Evolutionary conservation across 73 alveolate genomes (phyloP).

Genomic region (Urostyla sp.): DNA sequence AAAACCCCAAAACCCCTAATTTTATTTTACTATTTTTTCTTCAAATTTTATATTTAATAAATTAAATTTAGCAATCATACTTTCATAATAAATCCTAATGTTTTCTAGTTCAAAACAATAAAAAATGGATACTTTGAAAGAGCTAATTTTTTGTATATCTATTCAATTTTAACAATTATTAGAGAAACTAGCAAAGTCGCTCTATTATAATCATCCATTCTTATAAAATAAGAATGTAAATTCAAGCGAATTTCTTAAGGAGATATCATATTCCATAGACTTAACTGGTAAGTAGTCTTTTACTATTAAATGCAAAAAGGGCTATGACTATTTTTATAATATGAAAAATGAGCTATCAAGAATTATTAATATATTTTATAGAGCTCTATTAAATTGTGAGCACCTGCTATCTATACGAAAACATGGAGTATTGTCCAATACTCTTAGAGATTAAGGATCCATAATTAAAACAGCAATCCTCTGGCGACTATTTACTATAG

Average conservation of each 20-base stretch:
- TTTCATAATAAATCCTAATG: too few species aligned
- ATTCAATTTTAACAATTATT: neutral
- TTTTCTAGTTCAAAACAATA: too few species aligned
- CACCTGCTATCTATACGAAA: slow-evolving; percentile 23
- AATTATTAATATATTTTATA: slow-evolving; percentile 12
- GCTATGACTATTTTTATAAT: too few species aligned
- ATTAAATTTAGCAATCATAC: too few species aligned
- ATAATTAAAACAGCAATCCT: slow-evolving; percentile 11
- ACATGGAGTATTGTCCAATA: slow-evolving; percentile 49
- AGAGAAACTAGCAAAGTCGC: slow-evolving; percentile 7
- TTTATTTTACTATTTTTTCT: too few species aligned
- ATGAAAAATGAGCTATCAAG: too few species aligned
- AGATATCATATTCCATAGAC: slow-evolving; percentile 36
- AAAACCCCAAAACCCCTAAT: too few species aligned
- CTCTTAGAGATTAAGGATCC: slow-evolving; percentile 29
- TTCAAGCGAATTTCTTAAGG: slow-evolving; percentile 17
- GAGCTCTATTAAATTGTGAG: slow-evolving; percentile 38
- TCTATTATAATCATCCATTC: slow-evolving; percentile 37
- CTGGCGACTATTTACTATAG: slow-evolving; percentile 18
- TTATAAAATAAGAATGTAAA: slow-evolving; percentile 14
- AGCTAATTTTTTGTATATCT: too few species aligned
- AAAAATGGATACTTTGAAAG: too few species aligned
- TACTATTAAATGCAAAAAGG: too few species aligned
- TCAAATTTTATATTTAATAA: too few species aligned
- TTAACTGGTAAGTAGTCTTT: slow-evolving; percentile 53